Base-by-base conservation (phyloP, 805 yeast species). In the Saccharomycopsis fibuligera region DNA sequence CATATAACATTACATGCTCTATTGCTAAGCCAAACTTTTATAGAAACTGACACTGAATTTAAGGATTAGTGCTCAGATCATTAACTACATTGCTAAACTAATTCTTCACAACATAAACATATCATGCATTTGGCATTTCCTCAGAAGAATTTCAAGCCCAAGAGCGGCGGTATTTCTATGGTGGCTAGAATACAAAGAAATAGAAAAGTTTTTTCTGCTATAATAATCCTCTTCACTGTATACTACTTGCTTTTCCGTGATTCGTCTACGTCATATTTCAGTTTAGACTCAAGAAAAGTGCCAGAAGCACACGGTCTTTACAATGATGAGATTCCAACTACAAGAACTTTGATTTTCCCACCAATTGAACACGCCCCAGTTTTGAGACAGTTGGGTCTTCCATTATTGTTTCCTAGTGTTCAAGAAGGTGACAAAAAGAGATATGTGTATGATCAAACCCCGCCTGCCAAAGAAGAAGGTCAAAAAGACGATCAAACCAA, bases 281-380 rank as follows among this genome's bases (percentile, higher is more conserved):
- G 27, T 33, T 31, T 48, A 8, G 54, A 46, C 21, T 23, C 45
- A 5, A 49, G 46, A 19, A 54, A 54, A 14, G 57, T 60, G 35
- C 67, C 70, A 3, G 52, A 56, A 23, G 56, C 56, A 16, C 80
- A 73, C 57, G 79, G 81, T 0, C 61, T 68, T 35, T 73, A 69
- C 56, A 57, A 60, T 14, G 60, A 68, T 39, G 77, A 74, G 49
- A 68, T 79, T 24, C 69, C 68, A 19, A 74, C 83, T 14, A 63
- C 68, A 10, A 71, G 79, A 17, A 68, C 72, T 35, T 72, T 77
- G 58, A 81, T 85, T 12, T 84, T 75, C 59, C 93, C 93, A n/a
- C 75, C 79, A n/a, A 72, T 83, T 33, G 89, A 84, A 55, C 81
- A 84, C 58, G 81, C 86, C 3, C 76, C 80, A 0, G 61, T 73